A percentile compares a stretch with the other conserved stretches of the same genome.
phyloP scores from a whole-genome alignment of 441 rosid species.

The Omphalea diandra region DNA sequence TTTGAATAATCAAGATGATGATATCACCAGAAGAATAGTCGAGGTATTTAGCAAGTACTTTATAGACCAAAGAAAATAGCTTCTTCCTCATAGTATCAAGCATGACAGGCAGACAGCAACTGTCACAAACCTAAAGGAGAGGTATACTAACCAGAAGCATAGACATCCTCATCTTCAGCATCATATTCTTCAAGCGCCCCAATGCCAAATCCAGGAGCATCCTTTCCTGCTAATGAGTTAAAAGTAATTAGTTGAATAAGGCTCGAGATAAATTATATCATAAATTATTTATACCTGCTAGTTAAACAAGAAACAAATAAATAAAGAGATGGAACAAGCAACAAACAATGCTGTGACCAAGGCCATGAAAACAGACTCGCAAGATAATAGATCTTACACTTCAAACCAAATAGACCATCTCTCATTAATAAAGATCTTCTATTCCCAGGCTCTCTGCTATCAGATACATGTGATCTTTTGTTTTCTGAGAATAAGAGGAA shows the following conservation, averaged over 20 bases:
- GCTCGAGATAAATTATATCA: constrained; percentile 19
- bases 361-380: constrained; percentile 11
- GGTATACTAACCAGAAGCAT: constrained; percentile 53
- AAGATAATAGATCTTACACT: constrained; percentile 56
- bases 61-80: not conserved
- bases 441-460: constrained; percentile 44
- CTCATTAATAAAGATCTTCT: constrained; percentile 52
- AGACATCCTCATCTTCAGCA: constrained; percentile 96
- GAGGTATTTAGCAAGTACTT: not conserved
- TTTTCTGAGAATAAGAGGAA: constrained; percentile 47
- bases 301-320: constrained; percentile 4
- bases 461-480: constrained; percentile 59
- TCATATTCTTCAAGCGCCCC: constrained; percentile 98
- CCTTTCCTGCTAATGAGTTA: constrained; percentile 79
- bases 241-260: constrained; percentile 37
- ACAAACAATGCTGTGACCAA: constrained; percentile 2
- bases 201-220: constrained; percentile 97
- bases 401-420: constrained; percentile 72
- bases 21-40: not conserved
- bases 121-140: not conserved
- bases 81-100: not conserved
- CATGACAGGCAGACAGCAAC: not conserved
- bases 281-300: too few species aligned
- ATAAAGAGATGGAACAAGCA: constrained; percentile 8
- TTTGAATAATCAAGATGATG: not conserved